phyloP scores from a whole-genome alignment of 2,329 filamentous ascomycete species.

The Xylaria sp. region DNA sequence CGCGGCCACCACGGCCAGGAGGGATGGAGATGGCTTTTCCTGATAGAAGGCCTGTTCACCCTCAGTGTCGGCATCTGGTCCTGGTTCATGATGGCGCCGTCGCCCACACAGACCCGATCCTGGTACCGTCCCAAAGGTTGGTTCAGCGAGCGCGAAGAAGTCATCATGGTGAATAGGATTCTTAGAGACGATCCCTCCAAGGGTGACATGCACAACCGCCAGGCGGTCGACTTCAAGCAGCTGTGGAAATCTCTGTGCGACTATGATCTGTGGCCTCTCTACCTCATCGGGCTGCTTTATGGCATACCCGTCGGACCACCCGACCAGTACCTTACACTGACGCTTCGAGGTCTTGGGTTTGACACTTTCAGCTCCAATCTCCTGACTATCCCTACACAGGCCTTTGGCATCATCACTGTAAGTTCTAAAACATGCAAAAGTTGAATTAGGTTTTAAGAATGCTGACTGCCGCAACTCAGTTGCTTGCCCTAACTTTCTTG shows the following conservation, averaged over 20 bases:
- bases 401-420: slow-evolving; percentile 15
- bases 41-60: slow-evolving; percentile 54
- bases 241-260: slow-evolving; percentile 58
- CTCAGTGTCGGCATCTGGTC: slow-evolving; percentile 48
- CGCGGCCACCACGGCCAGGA: slow-evolving; percentile 41
- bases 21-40: slow-evolving; percentile 53
- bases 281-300: slow-evolving; percentile 52
- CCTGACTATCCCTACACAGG: slow-evolving; percentile 50
- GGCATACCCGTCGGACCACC: slow-evolving; percentile 48
- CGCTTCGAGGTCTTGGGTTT: slow-evolving; percentile 49
- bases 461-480: no score
- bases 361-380: slow-evolving; percentile 52
- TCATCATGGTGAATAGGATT: slow-evolving; percentile 64
- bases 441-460: slow-evolving; percentile 12
- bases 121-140: slow-evolving; percentile 64
- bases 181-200: slow-evolving; percentile 64
- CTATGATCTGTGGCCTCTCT: slow-evolving; percentile 64
- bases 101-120: slow-evolving; percentile 53
- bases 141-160: slow-evolving; percentile 64
- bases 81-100: slow-evolving; percentile 49
- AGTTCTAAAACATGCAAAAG: background rate
- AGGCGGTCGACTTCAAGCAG: slow-evolving; percentile 47
- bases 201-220: slow-evolving; percentile 63
- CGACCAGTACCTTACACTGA: slow-evolving; percentile 50
- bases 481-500: slow-evolving; percentile 35